Conservation (phyloP, 2,329 filamentous ascomycete genomes). For the Stagonosporopsis cucurbitacearum region DNA sequence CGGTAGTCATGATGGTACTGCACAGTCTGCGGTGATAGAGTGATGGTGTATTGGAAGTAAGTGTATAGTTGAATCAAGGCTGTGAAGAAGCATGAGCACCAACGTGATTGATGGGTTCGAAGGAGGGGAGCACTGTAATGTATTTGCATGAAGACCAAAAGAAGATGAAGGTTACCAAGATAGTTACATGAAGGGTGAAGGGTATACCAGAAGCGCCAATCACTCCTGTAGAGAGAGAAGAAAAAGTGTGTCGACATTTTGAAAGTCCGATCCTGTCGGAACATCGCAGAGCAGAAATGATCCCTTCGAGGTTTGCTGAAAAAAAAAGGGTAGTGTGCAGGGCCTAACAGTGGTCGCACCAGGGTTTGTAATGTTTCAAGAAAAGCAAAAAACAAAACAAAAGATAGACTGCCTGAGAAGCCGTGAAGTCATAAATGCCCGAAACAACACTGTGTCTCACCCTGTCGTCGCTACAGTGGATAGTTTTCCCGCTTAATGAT, state of each 20-base stretch:
- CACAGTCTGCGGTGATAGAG: neutral
- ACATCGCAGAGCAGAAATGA: slow-evolving; percentile 4
- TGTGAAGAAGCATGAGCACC: slow-evolving; percentile 1
- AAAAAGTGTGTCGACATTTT: neutral
- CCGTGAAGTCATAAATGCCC: slow-evolving; percentile 15
- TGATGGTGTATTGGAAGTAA: slow-evolving; percentile 4
- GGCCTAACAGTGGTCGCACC: neutral
- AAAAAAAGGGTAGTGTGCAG: slow-evolving; percentile 3
- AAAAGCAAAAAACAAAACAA: no score
- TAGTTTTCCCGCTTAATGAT: slow-evolving; percentile 11
- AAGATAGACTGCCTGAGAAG: neutral
- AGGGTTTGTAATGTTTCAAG: neutral
- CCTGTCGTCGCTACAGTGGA: slow-evolving; percentile 6
- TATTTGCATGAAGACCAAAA: neutral
- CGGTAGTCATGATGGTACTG: slow-evolving; percentile 8
- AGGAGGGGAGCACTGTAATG: neutral
- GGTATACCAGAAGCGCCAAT: slow-evolving; percentile 40
- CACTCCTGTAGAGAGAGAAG: slow-evolving; percentile 25
- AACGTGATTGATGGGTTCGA: no score
- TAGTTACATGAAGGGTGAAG: slow-evolving; percentile 49
- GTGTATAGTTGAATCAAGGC: slow-evolving; percentile 1
- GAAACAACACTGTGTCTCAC: slow-evolving; percentile 8
- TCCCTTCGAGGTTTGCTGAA: neutral
- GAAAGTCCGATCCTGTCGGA: slow-evolving; percentile 14
- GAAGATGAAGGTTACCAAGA: slow-evolving; percentile 17